Evolutionary conservation across 257 asterid genomes (phyloP).

Genomic region (Penstemon davidsonii): DNA sequence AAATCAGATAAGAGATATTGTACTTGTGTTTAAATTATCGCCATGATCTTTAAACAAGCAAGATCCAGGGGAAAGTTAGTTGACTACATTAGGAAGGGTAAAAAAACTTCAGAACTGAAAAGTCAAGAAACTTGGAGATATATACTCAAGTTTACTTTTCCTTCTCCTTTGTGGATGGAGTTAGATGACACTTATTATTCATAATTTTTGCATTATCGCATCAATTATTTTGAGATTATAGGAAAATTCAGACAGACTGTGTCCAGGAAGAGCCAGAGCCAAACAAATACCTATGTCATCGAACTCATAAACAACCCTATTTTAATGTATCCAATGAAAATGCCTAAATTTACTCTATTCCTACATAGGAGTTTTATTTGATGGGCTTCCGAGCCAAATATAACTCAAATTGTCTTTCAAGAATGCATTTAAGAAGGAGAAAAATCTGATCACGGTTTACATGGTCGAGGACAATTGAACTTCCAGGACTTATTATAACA

Average conservation of each 20-base stretch:
- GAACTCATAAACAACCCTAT: neutral
- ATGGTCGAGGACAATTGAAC: neutral
- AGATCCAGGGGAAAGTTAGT: slow-evolving; percentile 13
- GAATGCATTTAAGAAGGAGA: neutral
- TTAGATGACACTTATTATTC: slow-evolving; percentile 6
- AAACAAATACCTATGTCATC: neutral
- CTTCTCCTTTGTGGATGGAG: slow-evolving; percentile 4
- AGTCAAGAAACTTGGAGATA: slow-evolving; percentile 11
- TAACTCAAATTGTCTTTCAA: slow-evolving; percentile 1
- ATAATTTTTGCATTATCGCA: slow-evolving; percentile 1
- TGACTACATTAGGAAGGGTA: neutral
- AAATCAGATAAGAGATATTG: slow-evolving; percentile 1
- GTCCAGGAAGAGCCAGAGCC: slow-evolving; percentile 19
- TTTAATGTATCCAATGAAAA: neutral
- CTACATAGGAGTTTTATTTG: slow-evolving; percentile 3
- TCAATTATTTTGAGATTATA: slow-evolving; percentile 14
- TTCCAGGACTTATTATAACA: neutral
- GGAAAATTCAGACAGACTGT: slow-evolving; percentile 6
- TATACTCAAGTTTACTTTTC: neutral
- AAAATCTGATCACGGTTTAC: neutral
- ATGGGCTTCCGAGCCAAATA: slow-evolving; percentile 3
- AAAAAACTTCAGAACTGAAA: slow-evolving; percentile 15
- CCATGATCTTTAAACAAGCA: neutral
- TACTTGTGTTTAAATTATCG: slow-evolving; percentile 5
- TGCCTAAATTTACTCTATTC: slow-evolving; percentile 9